These are phyloP conservation scores for Flaveria trinervia DNA, from an alignment of 129 eudicot genomes.

Conservation along the genomic window DNA sequence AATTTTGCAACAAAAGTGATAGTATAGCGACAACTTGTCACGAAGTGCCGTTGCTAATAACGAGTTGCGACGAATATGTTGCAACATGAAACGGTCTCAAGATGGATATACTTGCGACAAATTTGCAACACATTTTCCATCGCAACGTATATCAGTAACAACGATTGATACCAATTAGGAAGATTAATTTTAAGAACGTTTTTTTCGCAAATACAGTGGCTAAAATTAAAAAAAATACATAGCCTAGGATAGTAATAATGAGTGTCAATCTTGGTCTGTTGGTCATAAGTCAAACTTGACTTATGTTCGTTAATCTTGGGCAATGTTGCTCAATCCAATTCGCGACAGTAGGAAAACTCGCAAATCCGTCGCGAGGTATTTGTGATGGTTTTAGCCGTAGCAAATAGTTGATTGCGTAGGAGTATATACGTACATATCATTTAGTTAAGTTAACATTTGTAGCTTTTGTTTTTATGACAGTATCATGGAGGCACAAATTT, in stretches of 20 bases:
- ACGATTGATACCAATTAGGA: not conserved
- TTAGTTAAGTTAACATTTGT: not conserved
- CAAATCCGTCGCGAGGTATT: not conserved
- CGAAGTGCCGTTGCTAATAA: not conserved
- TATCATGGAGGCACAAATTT: slow-evolving; percentile 98
- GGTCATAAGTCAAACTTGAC: not conserved
- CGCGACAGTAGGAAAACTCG: not conserved
- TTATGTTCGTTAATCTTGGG: not conserved
- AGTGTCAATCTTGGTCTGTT: not conserved
- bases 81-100: not conserved
- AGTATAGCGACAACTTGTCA: too few relatives aligned
- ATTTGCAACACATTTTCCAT: too few relatives aligned
- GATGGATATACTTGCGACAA: not conserved
- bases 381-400: not conserved
- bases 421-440: not conserved
- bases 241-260: too few relatives aligned
- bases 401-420: too few relatives aligned
- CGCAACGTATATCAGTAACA: not conserved
- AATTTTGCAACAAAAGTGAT: not conserved
- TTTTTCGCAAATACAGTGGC: too few relatives aligned
- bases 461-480: slow-evolving; percentile 35
- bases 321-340: not conserved
- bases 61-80: not conserved
- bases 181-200: too few relatives aligned
- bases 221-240: not conserved